Percentiles rank a stretch among this genome's conserved stretches.
Evolutionary conservation across 352 stramenopile species (phyloP).

Genomic region (Phytophthora citricola): DNA sequence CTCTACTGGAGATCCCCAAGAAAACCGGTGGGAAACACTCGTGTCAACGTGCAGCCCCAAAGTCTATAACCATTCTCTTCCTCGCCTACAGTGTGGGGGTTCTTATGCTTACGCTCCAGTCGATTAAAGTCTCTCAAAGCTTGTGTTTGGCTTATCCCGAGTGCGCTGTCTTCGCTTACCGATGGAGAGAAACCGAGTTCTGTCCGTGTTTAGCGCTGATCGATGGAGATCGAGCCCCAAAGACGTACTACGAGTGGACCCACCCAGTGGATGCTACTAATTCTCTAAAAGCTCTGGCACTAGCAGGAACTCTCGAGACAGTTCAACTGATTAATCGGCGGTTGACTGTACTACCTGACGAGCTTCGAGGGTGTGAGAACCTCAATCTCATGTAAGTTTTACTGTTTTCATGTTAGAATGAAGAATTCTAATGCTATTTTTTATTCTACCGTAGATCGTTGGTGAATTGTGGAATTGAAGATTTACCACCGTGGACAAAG

Average conservation of each 20-base stretch:
- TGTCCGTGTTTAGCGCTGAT: conserved; percentile 48
- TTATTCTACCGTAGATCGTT: conserved; percentile 23
- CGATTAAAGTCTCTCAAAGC: conserved; percentile 14
- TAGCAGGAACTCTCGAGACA: conserved; percentile 35
- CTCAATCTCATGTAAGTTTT: conserved; percentile 49
- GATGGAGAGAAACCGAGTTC: conserved; percentile 17
- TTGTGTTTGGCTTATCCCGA: conserved; percentile 32
- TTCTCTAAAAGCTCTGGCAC: conserved; percentile 26
- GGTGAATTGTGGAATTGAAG: conserved; percentile 37
- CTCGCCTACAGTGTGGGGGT: conserved; percentile 13
- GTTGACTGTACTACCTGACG: conserved; percentile 27
- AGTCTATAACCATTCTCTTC: conserved; percentile 27
- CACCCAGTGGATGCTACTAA: conserved; percentile 36
- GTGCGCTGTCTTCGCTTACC: conserved; percentile 41
- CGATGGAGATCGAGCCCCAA: conserved; percentile 36
- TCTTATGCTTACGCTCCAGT: conserved; percentile 17
- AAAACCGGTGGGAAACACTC: neutral
- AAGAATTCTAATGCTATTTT: neutral
- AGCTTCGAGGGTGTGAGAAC: conserved; percentile 35
- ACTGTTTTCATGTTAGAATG: neutral
- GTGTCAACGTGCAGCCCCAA: conserved; percentile 29
- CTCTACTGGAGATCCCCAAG: conserved; percentile 9
- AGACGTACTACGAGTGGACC: conserved; percentile 44
- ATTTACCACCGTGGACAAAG: conserved; percentile 40
- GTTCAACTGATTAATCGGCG: conserved; percentile 47